Base-by-base conservation (phyloP, 1,139 yeast genomes). In the Meyerozyma elateridarum region DNA sequence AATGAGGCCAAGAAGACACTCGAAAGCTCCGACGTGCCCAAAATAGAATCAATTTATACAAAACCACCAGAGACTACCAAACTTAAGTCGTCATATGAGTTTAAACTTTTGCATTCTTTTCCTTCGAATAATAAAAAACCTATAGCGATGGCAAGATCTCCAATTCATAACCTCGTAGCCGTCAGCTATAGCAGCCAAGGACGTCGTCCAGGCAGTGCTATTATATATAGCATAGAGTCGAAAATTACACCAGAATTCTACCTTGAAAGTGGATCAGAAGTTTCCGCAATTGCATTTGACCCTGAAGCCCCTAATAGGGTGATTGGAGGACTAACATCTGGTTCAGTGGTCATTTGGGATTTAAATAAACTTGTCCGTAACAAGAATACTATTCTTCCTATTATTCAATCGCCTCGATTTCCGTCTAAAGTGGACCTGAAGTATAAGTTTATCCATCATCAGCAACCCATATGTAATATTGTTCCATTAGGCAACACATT, bases 211-310 rank as follows among this genome's bases (percentile, higher is more conserved):
- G 76, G 48, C 44, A 61, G 71, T 49, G 75, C 60, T 12, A 58
- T 49, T 41, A 54, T 56, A 34, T 64, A 51, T 49, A 56, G 45
- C 42, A 36, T 38, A 24, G 54, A 33, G 15, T 41, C 33, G 17
- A 37, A 34, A 9, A 35, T 48, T 4, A 43, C 54, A 20, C 79
- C 83, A 0, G 84, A 78, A 42, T 69, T 59, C 45, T 62, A 65
- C 25, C 63, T 79, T 31, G 56, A 61, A 13, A 49, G 61, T 36
- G 37, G 59, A 4, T 48, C 68, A 2, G 58, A 77, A 1, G 68
- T 74, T 8, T 61, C 76, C 6, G 60, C 60, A 21, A 56, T 78
- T n/a, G 46, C 45, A 27, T 61, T 66, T 32, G 73, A 63, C 34
- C 40, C 38, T 11, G 34, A 69, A 9, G 56, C 51, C 20, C 45